These are phyloP conservation scores for Venturia pyrina DNA, from an alignment of 2,329 filamentous ascomycete species.

Conservation along the genomic window DNA sequence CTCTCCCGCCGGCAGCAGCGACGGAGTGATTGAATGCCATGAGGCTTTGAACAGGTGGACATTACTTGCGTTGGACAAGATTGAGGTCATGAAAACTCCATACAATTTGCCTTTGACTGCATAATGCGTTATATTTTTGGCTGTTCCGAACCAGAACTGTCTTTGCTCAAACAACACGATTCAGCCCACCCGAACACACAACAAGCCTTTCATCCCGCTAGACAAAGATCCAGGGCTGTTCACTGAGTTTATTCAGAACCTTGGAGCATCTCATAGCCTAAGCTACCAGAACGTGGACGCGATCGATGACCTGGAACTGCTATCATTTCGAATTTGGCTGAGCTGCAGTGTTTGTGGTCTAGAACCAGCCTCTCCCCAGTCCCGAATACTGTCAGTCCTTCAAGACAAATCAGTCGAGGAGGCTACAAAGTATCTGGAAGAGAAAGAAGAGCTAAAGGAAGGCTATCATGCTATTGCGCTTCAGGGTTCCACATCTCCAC, in stretches of 20 bases:
- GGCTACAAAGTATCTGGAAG: not conserved
- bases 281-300: conserved; percentile 86
- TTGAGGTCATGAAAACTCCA: not conserved
- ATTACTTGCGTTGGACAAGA: no score
- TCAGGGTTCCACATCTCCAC: conserved; percentile 13
- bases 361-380: not conserved
- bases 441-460: not conserved
- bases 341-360: not conserved
- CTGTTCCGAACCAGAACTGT: not conserved
- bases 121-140: not conserved
- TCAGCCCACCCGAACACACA: not conserved
- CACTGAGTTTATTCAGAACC: conserved; percentile 67
- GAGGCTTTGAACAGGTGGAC: no score
- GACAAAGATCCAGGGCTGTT: conserved; percentile 82
- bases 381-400: not conserved
- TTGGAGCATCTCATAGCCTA: conserved; percentile 62
- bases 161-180: not conserved
- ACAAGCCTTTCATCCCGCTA: not conserved
- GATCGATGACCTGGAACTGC: conserved; percentile 72
- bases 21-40: no score
- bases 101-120: not conserved
- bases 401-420: not conserved
- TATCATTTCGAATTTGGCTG: conserved; percentile 38
- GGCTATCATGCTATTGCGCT: not conserved
- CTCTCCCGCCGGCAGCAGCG: no score